Evolutionary conservation across 768 basidiomycete genomes (phyloP).

Genomic region (Mycena galericulata): DNA sequence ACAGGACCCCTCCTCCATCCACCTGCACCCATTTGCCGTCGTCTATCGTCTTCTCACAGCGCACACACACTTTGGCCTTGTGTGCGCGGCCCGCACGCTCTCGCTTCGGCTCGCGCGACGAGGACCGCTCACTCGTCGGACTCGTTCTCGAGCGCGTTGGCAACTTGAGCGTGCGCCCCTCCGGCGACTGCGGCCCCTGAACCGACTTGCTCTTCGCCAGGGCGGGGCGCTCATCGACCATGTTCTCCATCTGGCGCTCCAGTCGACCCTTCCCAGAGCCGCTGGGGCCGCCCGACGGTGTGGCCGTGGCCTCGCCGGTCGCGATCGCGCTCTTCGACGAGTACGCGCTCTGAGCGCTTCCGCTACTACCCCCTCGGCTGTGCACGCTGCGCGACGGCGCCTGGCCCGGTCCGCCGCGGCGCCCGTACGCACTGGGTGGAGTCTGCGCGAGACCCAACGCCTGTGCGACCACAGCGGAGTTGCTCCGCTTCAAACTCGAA

Average conservation of each 20-base stretch:
- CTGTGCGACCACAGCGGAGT: conserved; percentile 54
- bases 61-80: conserved; percentile 66
- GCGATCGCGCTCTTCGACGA: conserved; percentile 42
- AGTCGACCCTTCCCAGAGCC: conserved; percentile 44
- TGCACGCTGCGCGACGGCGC: conserved; percentile 37
- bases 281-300: conserved; percentile 27
- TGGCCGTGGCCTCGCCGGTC: conserved; percentile 31
- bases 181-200: conserved; percentile 47
- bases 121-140: conserved; percentile 44
- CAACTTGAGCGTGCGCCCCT: conserved; percentile 62
- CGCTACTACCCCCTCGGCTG: conserved; percentile 41
- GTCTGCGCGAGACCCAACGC: conserved; percentile 58
- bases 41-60: conserved; percentile 77
- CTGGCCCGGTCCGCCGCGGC: conserved; percentile 54
- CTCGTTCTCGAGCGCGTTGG: conserved; percentile 68
- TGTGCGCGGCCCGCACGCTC: conserved; percentile 42
- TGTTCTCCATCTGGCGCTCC: conserved; percentile 63
- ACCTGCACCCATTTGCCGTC: conserved; percentile 87
- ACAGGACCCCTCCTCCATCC: conserved; percentile 82
- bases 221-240: conserved; percentile 40
- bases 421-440: conserved; percentile 51
- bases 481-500: conserved; percentile 40
- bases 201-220: conserved; percentile 50
- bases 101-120: conserved; percentile 41
- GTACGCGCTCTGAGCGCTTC: conserved; percentile 44